Percentiles rank a stretch among this genome's conserved stretches.
Evolutionary conservation across 441 rosid species (phyloP).

Genomic region (Cnidoscolus chayamansa): DNA sequence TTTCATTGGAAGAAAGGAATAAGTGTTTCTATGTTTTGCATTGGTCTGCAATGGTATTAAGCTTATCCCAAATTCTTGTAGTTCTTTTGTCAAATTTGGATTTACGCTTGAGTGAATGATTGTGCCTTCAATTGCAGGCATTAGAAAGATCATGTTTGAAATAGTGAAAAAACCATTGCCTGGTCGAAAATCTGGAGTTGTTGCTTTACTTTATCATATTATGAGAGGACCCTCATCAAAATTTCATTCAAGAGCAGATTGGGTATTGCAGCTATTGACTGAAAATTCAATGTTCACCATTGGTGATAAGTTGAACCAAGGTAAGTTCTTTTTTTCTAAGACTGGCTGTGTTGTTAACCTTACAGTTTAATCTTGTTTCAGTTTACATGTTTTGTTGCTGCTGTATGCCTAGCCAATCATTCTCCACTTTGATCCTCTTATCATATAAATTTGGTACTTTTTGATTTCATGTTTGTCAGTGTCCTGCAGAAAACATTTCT

Average conservation of each 20-base stretch:
- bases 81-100: conserved; percentile 3
- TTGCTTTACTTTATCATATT: conserved; percentile 61
- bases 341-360: conserved; percentile 6
- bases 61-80: conserved; percentile 7
- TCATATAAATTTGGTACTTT: background rate
- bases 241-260: conserved; percentile 73
- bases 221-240: conserved; percentile 61
- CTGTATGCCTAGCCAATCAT: background rate
- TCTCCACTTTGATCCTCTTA: background rate
- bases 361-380: conserved; percentile 2
- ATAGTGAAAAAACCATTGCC: conserved; percentile 51
- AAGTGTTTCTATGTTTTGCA: background rate
- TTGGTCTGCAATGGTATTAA: background rate
- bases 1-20: background rate
- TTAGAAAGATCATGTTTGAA: conserved; percentile 63
- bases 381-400: background rate
- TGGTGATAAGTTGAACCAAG: conserved; percentile 55
- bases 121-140: conserved; percentile 42
- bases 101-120: conserved; percentile 16
- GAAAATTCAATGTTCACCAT: conserved; percentile 44
- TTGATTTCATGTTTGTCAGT: background rate
- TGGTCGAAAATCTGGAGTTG: conserved; percentile 54
- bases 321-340: conserved; percentile 40
- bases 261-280: conserved; percentile 48
- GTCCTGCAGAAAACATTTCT: background rate